phyloP scores from a whole-genome alignment of 768 basidiomycete species.

The Hericium coralloides region DNA sequence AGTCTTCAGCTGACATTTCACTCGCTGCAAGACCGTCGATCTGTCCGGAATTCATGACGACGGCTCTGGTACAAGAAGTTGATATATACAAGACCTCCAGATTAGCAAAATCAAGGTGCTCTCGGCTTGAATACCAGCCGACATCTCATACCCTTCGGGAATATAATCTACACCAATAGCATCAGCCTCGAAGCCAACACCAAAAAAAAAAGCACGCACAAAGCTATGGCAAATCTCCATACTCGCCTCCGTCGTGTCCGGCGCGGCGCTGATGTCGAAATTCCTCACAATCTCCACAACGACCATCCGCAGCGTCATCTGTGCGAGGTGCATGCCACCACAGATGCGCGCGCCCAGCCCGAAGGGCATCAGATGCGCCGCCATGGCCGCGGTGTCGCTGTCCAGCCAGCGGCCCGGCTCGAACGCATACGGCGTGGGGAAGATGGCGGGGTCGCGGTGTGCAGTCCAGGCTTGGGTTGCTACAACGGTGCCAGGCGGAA shows the following conservation, averaged over 20 bases:
- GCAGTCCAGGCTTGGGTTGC: slow-evolving; percentile 81
- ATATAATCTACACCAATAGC: too few relatives aligned
- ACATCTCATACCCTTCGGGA: too few relatives aligned
- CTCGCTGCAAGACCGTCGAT: too few relatives aligned
- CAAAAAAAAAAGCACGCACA: slow-evolving; percentile 35
- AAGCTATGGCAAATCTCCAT: slow-evolving; percentile 81
- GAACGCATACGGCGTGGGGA: slow-evolving; percentile 68
- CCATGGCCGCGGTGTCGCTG: slow-evolving; percentile 34
- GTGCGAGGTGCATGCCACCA: slow-evolving; percentile 69
- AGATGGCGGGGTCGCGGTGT: slow-evolving; percentile 64
- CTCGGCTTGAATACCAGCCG: too few relatives aligned
- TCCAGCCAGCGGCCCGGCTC: slow-evolving; percentile 70
- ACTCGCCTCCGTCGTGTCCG: slow-evolving; percentile 7
- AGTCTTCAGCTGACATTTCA: too few relatives aligned
- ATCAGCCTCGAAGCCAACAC: too few relatives aligned
- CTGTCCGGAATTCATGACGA: too few relatives aligned
- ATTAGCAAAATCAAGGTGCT: too few relatives aligned
- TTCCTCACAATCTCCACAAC: slow-evolving; percentile 53
- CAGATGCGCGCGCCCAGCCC: slow-evolving; percentile 68
- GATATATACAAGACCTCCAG: too few relatives aligned
- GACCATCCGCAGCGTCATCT: slow-evolving; percentile 53
- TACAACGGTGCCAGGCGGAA: slow-evolving; percentile 70
- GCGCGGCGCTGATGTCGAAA: slow-evolving; percentile 31
- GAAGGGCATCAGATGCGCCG: slow-evolving; percentile 69
- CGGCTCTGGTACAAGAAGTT: too few relatives aligned